Base-by-base conservation (phyloP, 176 grass and related monocot genomes). In the Lolium perenne region DNA sequence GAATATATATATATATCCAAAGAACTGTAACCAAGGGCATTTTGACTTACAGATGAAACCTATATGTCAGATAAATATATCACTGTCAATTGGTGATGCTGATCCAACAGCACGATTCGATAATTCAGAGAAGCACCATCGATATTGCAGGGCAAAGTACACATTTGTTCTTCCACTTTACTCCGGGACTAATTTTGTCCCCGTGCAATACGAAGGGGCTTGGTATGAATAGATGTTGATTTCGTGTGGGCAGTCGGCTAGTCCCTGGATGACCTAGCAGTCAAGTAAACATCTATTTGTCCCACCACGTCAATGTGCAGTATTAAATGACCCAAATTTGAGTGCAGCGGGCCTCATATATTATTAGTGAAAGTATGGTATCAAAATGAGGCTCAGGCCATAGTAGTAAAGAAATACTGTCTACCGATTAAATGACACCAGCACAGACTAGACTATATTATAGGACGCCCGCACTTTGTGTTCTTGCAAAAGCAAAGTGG, bases 51-150 rank as follows among this genome's bases (percentile, higher is more conserved):
- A 59, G 29, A 58, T 73, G 81, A 83, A 73, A 18, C 66, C 35
- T 71, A 83, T 81, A 53, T 80, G 60, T 66, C 41, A 58, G 51
- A 72, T 72, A 8, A 55, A 11, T 57, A 83, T 23, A 21, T 46
- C 66, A 45, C 71, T 35, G 32, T 35, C 32, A 35, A 18, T 26
- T 41, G n/a, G 29, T 23, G 35, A 72, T 58, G 50, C 12, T 72
- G 50, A 57, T 45, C 35, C 66, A 72, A 69, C 16, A 80, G 49
- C 10, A 50, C n/a, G 16, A 43, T 83, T 15, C 66, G 58, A 72
- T 18, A 72, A 70, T 26, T 72, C 65, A 53, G 21, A 54, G 32
- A 67, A 71, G 50, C 32, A 82, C 65, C 25, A 71, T 57, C 12
- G 7, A 45, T 55, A 7, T 15, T 3, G 20, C 41, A 49, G 15